These are phyloP conservation scores for Phytophthora europaea DNA, from an alignment of 352 stramenopile species.

Conservation along the genomic window DNA sequence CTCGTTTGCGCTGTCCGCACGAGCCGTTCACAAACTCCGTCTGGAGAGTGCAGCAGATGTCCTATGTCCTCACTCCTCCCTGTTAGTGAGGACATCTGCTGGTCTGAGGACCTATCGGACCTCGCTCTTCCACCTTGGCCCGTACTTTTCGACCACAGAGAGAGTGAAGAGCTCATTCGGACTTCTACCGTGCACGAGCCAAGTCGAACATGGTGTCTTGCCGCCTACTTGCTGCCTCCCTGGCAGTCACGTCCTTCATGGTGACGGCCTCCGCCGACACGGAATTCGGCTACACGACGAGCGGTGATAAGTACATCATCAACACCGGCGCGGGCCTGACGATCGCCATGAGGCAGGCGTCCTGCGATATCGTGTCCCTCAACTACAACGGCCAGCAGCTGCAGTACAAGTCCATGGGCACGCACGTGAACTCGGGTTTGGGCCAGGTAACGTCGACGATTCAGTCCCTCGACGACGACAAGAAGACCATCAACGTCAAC, in stretches of 20 bases:
- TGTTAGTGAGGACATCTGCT: background rate
- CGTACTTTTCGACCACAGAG: constrained; percentile 4
- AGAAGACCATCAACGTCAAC: constrained; percentile 56
- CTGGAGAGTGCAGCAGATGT: constrained; percentile 14
- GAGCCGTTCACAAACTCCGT: constrained; percentile 25
- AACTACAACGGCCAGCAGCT: constrained; percentile 50
- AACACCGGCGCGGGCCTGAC: constrained; percentile 39
- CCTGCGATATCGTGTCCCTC: constrained; percentile 53
- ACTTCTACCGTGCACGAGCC: constrained; percentile 3
- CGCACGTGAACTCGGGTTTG: constrained; percentile 54
- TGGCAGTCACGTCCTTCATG: too few relatives aligned
- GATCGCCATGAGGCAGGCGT: constrained; percentile 46
- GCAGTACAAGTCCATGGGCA: constrained; percentile 53
- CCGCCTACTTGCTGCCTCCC: too few relatives aligned
- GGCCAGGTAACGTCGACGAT: constrained; percentile 43
- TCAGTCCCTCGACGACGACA: constrained; percentile 36
- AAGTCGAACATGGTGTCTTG: constrained; percentile 3
- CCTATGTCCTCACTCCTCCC: too few relatives aligned
- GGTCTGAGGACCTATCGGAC: too few relatives aligned
- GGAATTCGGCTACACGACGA: background rate
- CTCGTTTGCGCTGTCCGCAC: constrained; percentile 23
- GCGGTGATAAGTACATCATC: constrained; percentile 47
- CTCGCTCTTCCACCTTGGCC: background rate
- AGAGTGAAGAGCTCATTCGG: constrained; percentile 14
- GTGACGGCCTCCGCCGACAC: too few relatives aligned